Conservation (phyloP, 2,329 filamentous ascomycete species). For the Exserohilum turcica region DNA sequence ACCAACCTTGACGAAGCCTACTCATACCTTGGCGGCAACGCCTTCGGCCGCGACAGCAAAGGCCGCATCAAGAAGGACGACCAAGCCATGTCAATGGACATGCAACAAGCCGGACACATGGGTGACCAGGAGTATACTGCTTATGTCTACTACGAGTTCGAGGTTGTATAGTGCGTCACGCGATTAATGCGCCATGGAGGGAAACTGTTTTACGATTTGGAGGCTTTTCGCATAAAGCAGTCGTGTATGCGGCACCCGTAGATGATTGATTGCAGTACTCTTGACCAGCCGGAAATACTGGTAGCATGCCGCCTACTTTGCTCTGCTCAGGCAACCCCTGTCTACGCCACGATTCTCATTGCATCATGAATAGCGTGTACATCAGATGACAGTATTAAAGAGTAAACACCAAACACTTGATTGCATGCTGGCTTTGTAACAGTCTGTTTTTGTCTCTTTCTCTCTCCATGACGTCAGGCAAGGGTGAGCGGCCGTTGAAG, state of each 20-base stretch:
- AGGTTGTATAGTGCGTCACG: constrained; percentile 59
- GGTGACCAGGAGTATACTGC: constrained; percentile 88
- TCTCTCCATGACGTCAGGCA: background rate
- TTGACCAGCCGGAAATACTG: background rate
- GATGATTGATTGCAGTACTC: background rate
- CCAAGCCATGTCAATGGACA: constrained; percentile 75
- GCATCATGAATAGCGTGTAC: background rate
- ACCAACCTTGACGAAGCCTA: constrained; percentile 75
- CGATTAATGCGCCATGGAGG: background rate
- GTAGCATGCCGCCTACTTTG: background rate
- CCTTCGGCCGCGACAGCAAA: constrained; percentile 91
- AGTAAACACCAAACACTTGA: background rate
- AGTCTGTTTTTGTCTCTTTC: no score
- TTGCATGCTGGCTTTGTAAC: background rate
- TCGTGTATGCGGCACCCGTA: background rate
- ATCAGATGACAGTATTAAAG: background rate
- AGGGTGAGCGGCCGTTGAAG: background rate
- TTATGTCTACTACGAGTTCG: constrained; percentile 96
- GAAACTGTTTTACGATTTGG: background rate
- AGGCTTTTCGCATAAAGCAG: background rate
- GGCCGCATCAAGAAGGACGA: constrained; percentile 92
- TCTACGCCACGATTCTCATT: background rate
- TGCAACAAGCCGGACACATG: constrained; percentile 73
- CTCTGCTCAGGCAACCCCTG: background rate
- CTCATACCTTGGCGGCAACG: constrained; percentile 92